phyloP scores from a whole-genome alignment of 1,139 yeast species.

The Nadsonia commutata region DNA sequence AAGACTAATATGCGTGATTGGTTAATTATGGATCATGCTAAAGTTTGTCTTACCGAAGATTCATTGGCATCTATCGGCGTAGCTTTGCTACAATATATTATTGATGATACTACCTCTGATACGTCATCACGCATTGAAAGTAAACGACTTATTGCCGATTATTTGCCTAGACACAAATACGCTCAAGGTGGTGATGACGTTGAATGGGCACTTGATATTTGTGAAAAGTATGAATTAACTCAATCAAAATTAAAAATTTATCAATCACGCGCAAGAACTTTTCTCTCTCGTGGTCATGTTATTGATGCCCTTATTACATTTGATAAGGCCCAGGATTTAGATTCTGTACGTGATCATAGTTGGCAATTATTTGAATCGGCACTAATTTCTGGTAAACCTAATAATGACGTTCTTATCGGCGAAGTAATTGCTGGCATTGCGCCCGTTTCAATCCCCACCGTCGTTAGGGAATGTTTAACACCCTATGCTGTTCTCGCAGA shows the following conservation, averaged over 20 bases:
- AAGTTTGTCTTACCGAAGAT: conserved; percentile 12
- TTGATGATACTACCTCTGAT: conserved; percentile 2
- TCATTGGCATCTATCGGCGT: conserved; percentile 13
- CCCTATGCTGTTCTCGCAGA: conserved; percentile 69
- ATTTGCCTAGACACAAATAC: conserved; percentile 41
- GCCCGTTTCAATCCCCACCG: conserved; percentile 28
- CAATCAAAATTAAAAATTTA: conserved; percentile 10
- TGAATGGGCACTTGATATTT: conserved; percentile 60
- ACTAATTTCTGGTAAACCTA: conserved; percentile 27
- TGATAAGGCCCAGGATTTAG: conserved; percentile 46
- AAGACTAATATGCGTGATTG: conserved; percentile 12
- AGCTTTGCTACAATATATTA: conserved; percentile 12
- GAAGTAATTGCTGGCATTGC: conserved; percentile 12
- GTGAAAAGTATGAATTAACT: conserved; percentile 28
- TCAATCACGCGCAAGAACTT: conserved; percentile 13
- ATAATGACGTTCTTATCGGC: conserved; percentile 11
- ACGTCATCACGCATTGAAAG: neutral
- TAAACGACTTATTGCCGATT: conserved; percentile 36
- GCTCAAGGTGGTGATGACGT: conserved; percentile 57
- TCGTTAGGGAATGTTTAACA: conserved; percentile 50
- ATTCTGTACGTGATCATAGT: conserved; percentile 27
- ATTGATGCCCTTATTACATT: conserved; percentile 57
- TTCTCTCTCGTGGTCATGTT: conserved; percentile 22
- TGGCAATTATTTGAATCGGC: conserved; percentile 49
- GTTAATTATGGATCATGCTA: conserved; percentile 16